These are phyloP conservation scores for Volvox reticuliferus DNA, from an alignment of 139 green algal genomes.

Conservation along the genomic window DNA sequence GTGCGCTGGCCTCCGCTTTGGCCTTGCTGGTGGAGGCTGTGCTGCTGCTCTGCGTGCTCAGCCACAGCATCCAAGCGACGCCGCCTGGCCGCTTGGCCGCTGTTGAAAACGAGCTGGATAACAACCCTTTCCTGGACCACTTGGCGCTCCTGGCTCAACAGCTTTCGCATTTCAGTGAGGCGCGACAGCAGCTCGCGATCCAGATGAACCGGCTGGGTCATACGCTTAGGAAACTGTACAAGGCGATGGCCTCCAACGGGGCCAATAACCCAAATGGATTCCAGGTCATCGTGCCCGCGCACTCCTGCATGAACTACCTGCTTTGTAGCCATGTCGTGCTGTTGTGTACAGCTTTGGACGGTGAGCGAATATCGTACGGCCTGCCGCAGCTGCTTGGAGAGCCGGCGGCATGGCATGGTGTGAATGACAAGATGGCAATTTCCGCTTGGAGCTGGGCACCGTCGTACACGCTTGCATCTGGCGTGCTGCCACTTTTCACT, in stretches of 20 bases:
- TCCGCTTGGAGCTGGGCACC: not conserved
- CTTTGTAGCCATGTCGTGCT: constrained; percentile 1
- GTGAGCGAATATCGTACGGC: not conserved
- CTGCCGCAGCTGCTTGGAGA: not conserved
- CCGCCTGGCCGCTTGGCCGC: not conserved
- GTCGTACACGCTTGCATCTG: not conserved
- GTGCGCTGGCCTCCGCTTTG: not conserved
- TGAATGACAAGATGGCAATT: not conserved
- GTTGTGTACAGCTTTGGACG: not conserved
- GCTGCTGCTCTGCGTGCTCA: not conserved
- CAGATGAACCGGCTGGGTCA: not conserved
- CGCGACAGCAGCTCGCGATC: not conserved
- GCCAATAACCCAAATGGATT: too few species aligned
- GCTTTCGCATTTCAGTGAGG: not conserved
- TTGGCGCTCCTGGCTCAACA: not conserved
- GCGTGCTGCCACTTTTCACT: not conserved
- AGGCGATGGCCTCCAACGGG: not conserved
- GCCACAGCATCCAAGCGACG: not conserved
- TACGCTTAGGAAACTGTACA: not conserved
- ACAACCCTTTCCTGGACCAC: not conserved
- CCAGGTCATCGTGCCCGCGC: not conserved
- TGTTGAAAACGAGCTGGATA: not conserved
- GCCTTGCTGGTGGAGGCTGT: not conserved
- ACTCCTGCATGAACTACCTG: not conserved
- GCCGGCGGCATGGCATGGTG: not conserved